Evolutionary conservation across 768 basidiomycete genomes (phyloP).

Genomic region (Amanita pallidorosea): DNA sequence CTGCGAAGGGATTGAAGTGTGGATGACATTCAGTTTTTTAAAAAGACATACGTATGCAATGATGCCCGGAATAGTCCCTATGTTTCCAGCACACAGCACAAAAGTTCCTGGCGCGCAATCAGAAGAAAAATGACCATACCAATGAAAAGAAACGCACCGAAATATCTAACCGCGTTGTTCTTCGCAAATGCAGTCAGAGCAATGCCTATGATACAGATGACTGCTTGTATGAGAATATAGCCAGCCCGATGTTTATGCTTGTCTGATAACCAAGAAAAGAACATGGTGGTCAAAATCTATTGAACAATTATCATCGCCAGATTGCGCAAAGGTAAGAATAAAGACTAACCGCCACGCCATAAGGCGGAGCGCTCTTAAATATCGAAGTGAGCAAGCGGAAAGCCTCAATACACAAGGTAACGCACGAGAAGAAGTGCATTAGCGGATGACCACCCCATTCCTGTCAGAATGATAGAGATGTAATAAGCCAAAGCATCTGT

Average conservation of each 20-base stretch:
- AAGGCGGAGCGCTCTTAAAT: conserved; percentile 33
- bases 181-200: conserved; percentile 27
- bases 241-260: conserved; percentile 29
- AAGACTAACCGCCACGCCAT: conserved; percentile 26
- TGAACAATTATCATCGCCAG: neutral
- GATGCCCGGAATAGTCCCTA: conserved; percentile 31
- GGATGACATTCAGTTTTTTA: neutral
- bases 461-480: conserved; percentile 33
- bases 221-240: conserved; percentile 27
- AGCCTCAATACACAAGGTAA: neutral
- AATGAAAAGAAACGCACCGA: conserved; percentile 19
- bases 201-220: conserved; percentile 28
- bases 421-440: conserved; percentile 31
- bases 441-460: conserved; percentile 30
- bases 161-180: conserved; percentile 27
- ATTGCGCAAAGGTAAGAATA: neutral
- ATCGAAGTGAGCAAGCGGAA: neutral
- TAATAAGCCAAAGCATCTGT: conserved; percentile 34
- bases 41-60: conserved; percentile 27
- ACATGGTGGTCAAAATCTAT: conserved; percentile 26
- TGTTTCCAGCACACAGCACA: conserved; percentile 31
- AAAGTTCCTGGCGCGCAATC: conserved; percentile 24
- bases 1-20: conserved; percentile 8
- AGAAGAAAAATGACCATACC: neutral
- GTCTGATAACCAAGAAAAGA: conserved; percentile 37